Percentiles rank a stretch among this genome's conserved stretches.
Evolutionary conservation across 371 early-diverging fungal species (phyloP).

Genomic region (Mucor piriformis): DNA sequence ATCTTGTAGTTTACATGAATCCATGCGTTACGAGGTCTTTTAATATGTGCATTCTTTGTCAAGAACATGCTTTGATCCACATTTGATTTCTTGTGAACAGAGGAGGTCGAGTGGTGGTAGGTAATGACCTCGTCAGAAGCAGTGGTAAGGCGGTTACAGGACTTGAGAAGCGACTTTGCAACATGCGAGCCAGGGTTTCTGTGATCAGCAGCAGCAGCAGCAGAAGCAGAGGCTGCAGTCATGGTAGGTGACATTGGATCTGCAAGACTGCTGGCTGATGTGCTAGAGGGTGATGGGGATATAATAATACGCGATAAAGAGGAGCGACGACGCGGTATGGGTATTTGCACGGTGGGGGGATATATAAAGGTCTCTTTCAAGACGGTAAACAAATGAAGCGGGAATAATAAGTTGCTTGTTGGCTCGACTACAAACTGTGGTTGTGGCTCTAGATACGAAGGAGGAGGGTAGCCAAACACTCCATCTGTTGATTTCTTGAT

Average conservation of each 20-base stretch:
- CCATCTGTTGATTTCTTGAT: slow-evolving; percentile 11
- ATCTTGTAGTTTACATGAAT: slow-evolving; percentile 31
- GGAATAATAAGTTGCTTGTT: slow-evolving; percentile 9
- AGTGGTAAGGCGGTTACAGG: too few relatives aligned
- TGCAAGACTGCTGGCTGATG: too few relatives aligned
- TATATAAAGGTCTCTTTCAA: background rate
- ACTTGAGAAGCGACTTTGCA: slow-evolving; percentile 34
- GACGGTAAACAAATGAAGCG: slow-evolving; percentile 14
- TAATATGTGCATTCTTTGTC: slow-evolving; percentile 44
- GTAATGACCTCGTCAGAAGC: background rate
- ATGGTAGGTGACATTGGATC: slow-evolving; percentile 31
- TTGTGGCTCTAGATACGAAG: slow-evolving; percentile 28
- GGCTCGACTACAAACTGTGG: slow-evolving; percentile 15
- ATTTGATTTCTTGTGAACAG: background rate
- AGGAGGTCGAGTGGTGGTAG: background rate
- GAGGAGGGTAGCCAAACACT: slow-evolving; percentile 10
- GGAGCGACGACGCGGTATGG: slow-evolving; percentile 12
- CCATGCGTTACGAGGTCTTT: slow-evolving; percentile 47
- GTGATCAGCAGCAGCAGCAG: slow-evolving; percentile 28
- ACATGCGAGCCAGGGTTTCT: slow-evolving; percentile 37
- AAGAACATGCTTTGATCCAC: slow-evolving; percentile 37
- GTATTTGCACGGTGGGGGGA: slow-evolving; percentile 15
- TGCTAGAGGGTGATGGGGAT: background rate
- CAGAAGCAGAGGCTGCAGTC: slow-evolving; percentile 36
- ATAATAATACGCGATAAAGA: background rate